phyloP scores from a whole-genome alignment of 2,329 filamentous ascomycete species.

The Daldinia eschscholtzii region DNA sequence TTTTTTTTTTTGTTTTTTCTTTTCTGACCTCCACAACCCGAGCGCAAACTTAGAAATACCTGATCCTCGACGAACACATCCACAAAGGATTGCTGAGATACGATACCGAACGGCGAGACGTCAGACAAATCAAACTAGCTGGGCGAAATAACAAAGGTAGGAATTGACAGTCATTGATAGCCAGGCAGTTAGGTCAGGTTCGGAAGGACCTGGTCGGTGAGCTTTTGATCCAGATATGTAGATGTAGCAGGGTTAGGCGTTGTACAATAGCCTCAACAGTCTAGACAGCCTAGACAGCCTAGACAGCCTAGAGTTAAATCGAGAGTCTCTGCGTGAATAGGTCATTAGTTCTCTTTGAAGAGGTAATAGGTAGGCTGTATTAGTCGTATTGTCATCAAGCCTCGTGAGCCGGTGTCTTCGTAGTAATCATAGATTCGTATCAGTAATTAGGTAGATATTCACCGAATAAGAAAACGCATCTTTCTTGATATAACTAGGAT shows the following conservation, averaged over 20 bases:
- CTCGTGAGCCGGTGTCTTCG: neutral
- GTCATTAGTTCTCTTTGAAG: neutral
- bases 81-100: neutral
- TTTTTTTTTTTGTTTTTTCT: too few species aligned
- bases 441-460: neutral
- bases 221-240: neutral
- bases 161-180: neutral
- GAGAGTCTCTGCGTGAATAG: neutral
- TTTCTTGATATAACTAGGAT: neutral
- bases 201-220: neutral
- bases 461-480: neutral
- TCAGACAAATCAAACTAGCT: neutral
- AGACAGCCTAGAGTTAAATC: neutral
- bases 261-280: neutral
- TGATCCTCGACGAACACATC: neutral
- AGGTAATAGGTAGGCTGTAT: too few species aligned
- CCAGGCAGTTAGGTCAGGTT: neutral
- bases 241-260: neutral
- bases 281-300: neutral
- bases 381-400: slow-evolving; percentile 1
- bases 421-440: neutral
- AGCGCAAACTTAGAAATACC: too few species aligned
- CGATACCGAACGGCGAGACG: neutral
- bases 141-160: neutral
- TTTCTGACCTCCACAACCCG: too few species aligned